Conservation (phyloP, 2,329 filamentous ascomycete genomes). For the Diaporthe citriasiana region DNA sequence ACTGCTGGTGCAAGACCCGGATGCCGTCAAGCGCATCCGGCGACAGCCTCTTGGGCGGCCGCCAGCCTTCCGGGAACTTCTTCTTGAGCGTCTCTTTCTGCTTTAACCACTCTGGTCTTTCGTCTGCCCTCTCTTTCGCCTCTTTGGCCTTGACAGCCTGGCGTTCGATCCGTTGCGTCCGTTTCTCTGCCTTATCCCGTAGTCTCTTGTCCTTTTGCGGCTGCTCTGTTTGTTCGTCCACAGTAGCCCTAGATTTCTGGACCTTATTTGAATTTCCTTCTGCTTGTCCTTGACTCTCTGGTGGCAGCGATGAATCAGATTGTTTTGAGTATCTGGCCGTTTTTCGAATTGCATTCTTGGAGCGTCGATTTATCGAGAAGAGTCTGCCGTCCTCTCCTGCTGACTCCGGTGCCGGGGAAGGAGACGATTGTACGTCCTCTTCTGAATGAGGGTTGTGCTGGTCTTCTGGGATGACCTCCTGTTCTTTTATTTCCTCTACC, state of each 20-base stretch:
- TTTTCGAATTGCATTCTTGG: constrained; percentile 16
- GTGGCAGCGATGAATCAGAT: background rate
- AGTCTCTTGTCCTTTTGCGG: constrained; percentile 60
- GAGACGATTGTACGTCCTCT: background rate
- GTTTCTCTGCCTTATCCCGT: constrained; percentile 46
- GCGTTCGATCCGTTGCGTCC: constrained; percentile 38
- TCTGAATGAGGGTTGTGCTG: background rate
- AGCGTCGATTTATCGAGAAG: background rate
- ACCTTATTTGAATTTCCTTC: background rate
- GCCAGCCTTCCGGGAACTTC: constrained; percentile 89
- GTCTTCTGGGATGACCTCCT: background rate
- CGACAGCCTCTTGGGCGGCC: constrained; percentile 86
- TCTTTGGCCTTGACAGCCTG: constrained; percentile 43
- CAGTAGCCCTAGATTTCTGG: background rate
- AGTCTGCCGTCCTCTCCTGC: background rate
- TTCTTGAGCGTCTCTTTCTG: constrained; percentile 81
- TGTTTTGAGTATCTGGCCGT: constrained; percentile 6
- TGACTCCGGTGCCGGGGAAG: background rate
- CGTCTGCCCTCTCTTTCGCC: constrained; percentile 44
- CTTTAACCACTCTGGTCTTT: constrained; percentile 71
- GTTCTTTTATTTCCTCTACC: background rate
- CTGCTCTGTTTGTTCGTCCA: constrained; percentile 44
- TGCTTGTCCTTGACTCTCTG: background rate
- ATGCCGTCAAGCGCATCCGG: constrained; percentile 95
- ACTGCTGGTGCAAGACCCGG: constrained; percentile 81